Evolutionary conservation across 73 alveolate species (phyloP).

Genomic region (Tetrahymena malaccensis): DNA sequence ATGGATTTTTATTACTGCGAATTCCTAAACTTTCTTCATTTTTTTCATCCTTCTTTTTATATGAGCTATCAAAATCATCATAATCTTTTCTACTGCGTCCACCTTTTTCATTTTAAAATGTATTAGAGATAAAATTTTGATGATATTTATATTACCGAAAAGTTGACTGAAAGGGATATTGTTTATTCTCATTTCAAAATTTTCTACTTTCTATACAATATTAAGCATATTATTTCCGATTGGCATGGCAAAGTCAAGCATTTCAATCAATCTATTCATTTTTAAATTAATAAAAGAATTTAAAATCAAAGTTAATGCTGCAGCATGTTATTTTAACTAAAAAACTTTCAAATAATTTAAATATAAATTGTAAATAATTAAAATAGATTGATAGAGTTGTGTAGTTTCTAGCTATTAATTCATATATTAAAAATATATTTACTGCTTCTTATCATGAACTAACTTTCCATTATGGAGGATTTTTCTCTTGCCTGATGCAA

Average conservation of each 20-base stretch:
- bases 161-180: background rate
- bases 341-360: no score
- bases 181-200: background rate
- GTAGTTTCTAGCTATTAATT: background rate
- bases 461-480: constrained; percentile 62
- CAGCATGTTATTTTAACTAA: background rate
- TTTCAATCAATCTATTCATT: background rate
- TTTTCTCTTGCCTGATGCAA: constrained; percentile 69
- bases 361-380: background rate
- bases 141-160: background rate
- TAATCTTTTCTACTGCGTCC: background rate
- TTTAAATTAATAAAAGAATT: no score
- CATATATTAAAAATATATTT: background rate
- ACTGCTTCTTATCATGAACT: background rate
- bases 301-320: no score
- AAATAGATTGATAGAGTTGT: background rate
- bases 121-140: background rate
- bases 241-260: background rate
- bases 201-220: background rate
- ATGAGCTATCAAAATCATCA: background rate
- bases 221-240: background rate
- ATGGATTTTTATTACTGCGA: background rate
- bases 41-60: background rate
- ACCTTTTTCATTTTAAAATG: background rate
- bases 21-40: background rate